Base-by-base conservation (phyloP, 2,329 filamentous ascomycete genomes). In the Chaetomium globosum region DNA sequence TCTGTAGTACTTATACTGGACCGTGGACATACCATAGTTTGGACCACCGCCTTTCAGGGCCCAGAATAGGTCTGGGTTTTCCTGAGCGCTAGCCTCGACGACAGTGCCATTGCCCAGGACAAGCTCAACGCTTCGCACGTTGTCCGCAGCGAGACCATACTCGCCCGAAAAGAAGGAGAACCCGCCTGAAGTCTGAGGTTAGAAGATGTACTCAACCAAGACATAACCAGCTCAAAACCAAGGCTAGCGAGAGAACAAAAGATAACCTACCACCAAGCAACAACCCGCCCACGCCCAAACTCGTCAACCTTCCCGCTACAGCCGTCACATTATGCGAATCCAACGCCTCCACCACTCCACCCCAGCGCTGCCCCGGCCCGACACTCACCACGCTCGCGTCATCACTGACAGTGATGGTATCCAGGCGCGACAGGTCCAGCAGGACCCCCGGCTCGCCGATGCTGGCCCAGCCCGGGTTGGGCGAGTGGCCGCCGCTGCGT, bases 121-220 rank as follows among this genome's bases (percentile, higher is more conserved):
- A 8, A 56, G 30, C 21, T 55, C 36, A 5, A 13, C 12, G 13
- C 36, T 16, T 4, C 36, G 36, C 3, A 60, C 56, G 19, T 64
- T 60, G 49, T 64, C 62, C 10, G 48, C 48, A 3, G 56, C 62
- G 6, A 64, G 55, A 26, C 62, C 62, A 16, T 33, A 59, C 57
- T 64, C 33, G 19, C n/a, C 19, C 8, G 56, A 60, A 21, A 56
- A 55, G 28, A 39, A 26, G 30, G 16, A 56, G 13, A 23, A 56
- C 0, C 62, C 62, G 9, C 58, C 58, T 60, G 19, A 26, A 56
- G 10, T 13, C 21, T 2, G 9, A 16, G 13, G 6, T 13, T 2
- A 39, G 54, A 21, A n/a, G n/a, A n/a, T n/a, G n/a, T n/a, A n/a
- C n/a, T n/a, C n/a, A n/a, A n/a, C n/a, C n/a, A n/a, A n/a, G n/a